phyloP scores from a whole-genome alignment of 106 monocot species.

The Allium sativum region DNA sequence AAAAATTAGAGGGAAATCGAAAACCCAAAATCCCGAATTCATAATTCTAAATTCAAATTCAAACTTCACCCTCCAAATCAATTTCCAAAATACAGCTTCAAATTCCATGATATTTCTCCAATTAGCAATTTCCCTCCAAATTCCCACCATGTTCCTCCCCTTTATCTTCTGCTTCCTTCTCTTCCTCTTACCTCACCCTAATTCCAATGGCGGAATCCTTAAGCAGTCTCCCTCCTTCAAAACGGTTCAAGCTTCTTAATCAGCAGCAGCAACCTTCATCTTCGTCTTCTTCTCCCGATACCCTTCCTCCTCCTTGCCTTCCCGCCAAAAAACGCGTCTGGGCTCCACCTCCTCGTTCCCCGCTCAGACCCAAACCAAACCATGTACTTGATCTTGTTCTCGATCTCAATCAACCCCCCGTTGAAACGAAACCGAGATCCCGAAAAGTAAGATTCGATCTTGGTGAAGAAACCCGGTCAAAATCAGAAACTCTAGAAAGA shows the following conservation, averaged over 20 bases:
- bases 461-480: background rate
- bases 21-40: no score
- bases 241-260: conserved; percentile 60
- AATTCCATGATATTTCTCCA: background rate
- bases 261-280: conserved; percentile 10
- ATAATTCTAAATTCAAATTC: no score
- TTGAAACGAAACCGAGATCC: no score
- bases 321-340: conserved; percentile 70
- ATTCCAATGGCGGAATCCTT: background rate
- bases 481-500: background rate
- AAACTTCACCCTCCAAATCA: no score
- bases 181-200: background rate
- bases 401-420: no score
- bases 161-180: background rate
- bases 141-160: background rate
- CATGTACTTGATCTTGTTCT: no score
- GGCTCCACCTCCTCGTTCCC: conserved; percentile 23
- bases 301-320: conserved; percentile 18
- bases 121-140: background rate
- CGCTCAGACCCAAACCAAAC: background rate
- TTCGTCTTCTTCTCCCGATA: conserved; percentile 14
- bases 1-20: no score
- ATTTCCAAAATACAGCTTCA: no score
- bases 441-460: no score
- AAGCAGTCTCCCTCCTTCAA: conserved; percentile 49